Evolutionary conservation across 2,329 filamentous ascomycete genomes (phyloP).

Genomic region (Apiospora hydei): DNA sequence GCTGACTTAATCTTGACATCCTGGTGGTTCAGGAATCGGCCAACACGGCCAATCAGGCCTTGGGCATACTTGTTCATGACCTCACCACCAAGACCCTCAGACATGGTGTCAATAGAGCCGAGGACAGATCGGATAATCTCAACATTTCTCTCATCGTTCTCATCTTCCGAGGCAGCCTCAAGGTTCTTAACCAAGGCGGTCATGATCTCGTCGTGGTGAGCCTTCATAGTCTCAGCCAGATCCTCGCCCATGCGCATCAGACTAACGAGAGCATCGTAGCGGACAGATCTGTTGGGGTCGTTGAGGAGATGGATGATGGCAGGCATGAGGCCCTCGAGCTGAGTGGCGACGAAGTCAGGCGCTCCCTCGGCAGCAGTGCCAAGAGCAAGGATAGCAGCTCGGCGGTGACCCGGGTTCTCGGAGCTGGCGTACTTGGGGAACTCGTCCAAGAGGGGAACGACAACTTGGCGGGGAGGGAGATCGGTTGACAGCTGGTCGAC

Average conservation of each 20-base stretch:
- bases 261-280: constrained; percentile 85
- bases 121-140: constrained; percentile 90
- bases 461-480: constrained; percentile 90
- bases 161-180: constrained; percentile 76
- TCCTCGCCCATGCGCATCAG: constrained; percentile 93
- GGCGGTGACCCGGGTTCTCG: constrained; percentile 78
- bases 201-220: constrained; percentile 85
- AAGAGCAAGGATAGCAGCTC: constrained; percentile 89
- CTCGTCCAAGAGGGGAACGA: constrained; percentile 88
- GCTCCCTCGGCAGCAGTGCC: constrained; percentile 96
- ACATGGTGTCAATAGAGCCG: constrained; percentile 88
- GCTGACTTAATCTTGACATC: constrained; percentile 91
- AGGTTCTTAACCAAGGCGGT: constrained; percentile 87
- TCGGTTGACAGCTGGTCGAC: constrained; percentile 89
- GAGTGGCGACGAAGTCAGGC: constrained; percentile 95
- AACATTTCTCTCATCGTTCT: constrained; percentile 76
- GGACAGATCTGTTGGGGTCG: constrained; percentile 83
- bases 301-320: constrained; percentile 82
- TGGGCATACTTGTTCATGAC: constrained; percentile 83
- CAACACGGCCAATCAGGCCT: constrained; percentile 84
- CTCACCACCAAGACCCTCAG: constrained; percentile 82
- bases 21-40: constrained; percentile 80
- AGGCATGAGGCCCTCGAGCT: constrained; percentile 86
- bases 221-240: constrained; percentile 86
- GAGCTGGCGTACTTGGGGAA: constrained; percentile 83